Conservation (phyloP, 371 early-diverging fungal genomes). For the Fennellomyces sp. region DNA sequence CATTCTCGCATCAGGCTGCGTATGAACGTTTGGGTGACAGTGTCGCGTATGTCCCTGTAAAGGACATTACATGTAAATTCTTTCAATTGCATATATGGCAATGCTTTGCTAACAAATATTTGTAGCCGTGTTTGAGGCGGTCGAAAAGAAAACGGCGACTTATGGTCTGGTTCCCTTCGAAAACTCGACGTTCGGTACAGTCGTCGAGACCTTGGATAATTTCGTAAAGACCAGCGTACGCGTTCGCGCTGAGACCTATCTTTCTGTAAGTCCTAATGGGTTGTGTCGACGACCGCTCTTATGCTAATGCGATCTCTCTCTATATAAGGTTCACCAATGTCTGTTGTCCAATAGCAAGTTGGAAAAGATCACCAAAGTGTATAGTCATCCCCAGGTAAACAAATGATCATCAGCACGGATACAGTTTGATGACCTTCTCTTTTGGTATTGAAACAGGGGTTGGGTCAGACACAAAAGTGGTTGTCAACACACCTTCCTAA, state of each 20-base stretch:
- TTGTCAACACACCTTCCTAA: constrained; percentile 69
- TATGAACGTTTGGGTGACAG: constrained; percentile 80
- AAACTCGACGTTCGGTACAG: constrained; percentile 90
- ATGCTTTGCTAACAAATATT: background rate
- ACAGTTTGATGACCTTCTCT: background rate
- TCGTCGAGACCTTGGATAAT: constrained; percentile 82
- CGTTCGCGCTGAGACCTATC: constrained; percentile 68
- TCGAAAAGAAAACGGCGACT: constrained; percentile 75
- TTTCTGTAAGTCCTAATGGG: constrained; percentile 41
- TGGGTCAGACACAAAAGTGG: constrained; percentile 87
- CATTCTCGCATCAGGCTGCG: constrained; percentile 95
- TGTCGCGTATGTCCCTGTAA: constrained; percentile 72
- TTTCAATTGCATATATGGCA: background rate
- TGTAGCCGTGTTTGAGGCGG: constrained; percentile 79
- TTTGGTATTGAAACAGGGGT: constrained; percentile 51
- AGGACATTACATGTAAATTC: constrained; percentile 56
- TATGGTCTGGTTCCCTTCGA: constrained; percentile 96
- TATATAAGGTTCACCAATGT: constrained; percentile 67
- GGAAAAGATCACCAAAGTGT: constrained; percentile 76
- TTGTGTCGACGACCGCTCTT: background rate
- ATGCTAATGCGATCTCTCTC: background rate
- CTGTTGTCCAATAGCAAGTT: constrained; percentile 71
- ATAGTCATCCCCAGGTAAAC: constrained; percentile 87
- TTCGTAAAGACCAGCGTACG: constrained; percentile 62
- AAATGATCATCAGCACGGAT: background rate